Conservation (phyloP, 306 rosid genomes). For the Parietaria judaica region DNA sequence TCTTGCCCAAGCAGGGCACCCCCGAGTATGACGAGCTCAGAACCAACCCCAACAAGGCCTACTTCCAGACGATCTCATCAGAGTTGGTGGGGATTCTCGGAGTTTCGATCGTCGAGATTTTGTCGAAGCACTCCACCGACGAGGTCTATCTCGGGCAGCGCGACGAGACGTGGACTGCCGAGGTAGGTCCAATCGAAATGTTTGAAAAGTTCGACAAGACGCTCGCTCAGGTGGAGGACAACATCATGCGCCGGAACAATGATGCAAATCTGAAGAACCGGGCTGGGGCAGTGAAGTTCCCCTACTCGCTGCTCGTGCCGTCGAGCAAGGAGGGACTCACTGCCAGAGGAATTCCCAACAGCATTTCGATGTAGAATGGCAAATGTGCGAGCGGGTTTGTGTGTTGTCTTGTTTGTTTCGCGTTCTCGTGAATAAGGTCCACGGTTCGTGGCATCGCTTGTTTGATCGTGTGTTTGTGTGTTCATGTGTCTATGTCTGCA, state of each 20-base stretch:
- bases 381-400: background rate
- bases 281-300: slow-evolving; percentile 46
- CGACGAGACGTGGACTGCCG: slow-evolving; percentile 50
- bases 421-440: background rate
- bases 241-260: slow-evolving; percentile 32
- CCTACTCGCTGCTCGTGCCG: slow-evolving; percentile 61
- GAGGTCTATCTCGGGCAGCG: slow-evolving; percentile 42
- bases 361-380: slow-evolving; percentile 40
- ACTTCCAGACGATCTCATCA: background rate
- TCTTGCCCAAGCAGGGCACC: slow-evolving; percentile 2
- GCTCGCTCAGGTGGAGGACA: slow-evolving; percentile 35
- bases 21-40: slow-evolving; percentile 1
- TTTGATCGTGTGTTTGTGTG: too few relatives aligned
- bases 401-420: background rate
- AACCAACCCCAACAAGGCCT: background rate
- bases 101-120: slow-evolving; percentile 4
- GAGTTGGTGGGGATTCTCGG: background rate
- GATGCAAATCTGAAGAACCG: slow-evolving; percentile 44
- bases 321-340: slow-evolving; percentile 41
- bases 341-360: slow-evolving; percentile 72
- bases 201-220: slow-evolving; percentile 38
- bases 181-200: slow-evolving; percentile 30
- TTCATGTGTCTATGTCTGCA: too few relatives aligned
- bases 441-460: background rate
- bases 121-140: slow-evolving; percentile 43